Evolutionary conservation across 768 basidiomycete species (phyloP).

Genomic region (Hydnomerulius pinastri): DNA sequence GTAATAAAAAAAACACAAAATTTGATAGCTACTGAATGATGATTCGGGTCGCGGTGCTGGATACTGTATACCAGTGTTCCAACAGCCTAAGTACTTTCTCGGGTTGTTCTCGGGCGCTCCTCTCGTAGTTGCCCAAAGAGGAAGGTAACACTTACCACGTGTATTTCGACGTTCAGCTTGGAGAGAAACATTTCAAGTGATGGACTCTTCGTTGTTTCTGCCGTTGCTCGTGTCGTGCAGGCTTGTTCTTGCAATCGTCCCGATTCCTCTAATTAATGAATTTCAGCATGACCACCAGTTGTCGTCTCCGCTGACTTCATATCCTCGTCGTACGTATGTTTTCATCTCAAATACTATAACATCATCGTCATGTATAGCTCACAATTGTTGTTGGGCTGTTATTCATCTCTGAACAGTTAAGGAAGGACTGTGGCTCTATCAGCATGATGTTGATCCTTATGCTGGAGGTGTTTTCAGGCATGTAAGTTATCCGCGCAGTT

Average conservation of each 20-base stretch:
- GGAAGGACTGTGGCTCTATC: constrained; percentile 85
- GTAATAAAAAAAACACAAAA: no score
- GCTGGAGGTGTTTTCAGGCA: constrained; percentile 85
- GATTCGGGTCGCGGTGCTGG: no score
- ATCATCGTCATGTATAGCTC: background rate
- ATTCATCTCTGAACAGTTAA: constrained; percentile 56
- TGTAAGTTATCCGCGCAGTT: constrained; percentile 46
- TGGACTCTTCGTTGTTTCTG: constrained; percentile 28
- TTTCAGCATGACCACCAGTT: constrained; percentile 76
- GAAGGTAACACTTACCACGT: background rate
- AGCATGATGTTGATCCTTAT: constrained; percentile 82
- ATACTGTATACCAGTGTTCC: no score
- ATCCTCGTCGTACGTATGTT: constrained; percentile 63
- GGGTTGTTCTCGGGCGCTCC: constrained; percentile 7
- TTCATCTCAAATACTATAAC: background rate
- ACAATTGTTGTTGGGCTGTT: background rate
- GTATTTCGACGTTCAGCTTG: background rate
- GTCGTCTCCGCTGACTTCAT: constrained; percentile 79
- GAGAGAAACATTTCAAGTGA: background rate
- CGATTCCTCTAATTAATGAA: constrained; percentile 40
- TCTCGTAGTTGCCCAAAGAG: constrained; percentile 1
- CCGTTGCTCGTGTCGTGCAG: constrained; percentile 48
- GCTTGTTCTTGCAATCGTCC: constrained; percentile 52
- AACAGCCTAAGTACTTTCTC: no score
- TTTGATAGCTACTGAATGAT: no score